A percentile compares a stretch with the other conserved stretches of the same genome.
Evolutionary conservation across 441 rosid genomes (phyloP).

Genomic region (Breynia disticha): DNA sequence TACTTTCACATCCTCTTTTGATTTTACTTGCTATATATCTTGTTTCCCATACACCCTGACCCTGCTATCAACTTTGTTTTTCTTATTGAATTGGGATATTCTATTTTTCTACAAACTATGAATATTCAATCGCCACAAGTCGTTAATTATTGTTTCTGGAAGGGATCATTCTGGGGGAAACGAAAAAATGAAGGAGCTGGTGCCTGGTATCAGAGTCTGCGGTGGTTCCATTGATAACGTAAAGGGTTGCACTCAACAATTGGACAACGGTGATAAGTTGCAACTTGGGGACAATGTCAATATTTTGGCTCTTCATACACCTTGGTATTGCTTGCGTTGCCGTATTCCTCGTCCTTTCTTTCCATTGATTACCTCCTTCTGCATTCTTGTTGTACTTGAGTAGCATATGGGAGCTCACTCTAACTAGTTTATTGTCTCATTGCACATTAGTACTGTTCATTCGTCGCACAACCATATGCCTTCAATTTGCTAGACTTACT

Average conservation of each 20-base stretch:
- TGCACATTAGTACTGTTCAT: too few relatives aligned
- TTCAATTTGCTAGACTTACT: too few relatives aligned
- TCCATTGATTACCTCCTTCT: neutral
- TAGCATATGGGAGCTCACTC: too few relatives aligned
- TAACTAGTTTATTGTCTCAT: too few relatives aligned
- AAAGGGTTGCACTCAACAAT: constrained; percentile 53
- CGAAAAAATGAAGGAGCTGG: constrained; percentile 54
- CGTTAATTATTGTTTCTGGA: constrained; percentile 1
- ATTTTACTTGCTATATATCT: too few relatives aligned
- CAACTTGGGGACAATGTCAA: constrained; percentile 41
- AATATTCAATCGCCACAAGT: neutral
- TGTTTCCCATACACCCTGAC: too few relatives aligned
- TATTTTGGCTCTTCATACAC: constrained; percentile 72
- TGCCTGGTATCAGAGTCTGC: constrained; percentile 66
- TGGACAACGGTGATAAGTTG: constrained; percentile 62
- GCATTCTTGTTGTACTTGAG: neutral
- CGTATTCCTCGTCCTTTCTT: neutral
- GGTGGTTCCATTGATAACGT: constrained; percentile 84
- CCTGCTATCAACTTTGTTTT: too few relatives aligned
- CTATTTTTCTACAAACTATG: too few relatives aligned
- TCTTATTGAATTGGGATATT: too few relatives aligned
- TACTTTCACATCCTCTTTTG: too few relatives aligned
- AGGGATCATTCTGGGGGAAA: constrained; percentile 98
- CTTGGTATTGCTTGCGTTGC: constrained; percentile 41
- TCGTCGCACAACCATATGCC: too few relatives aligned